phyloP scores from a whole-genome alignment of 176 grass and related monocot genomes.

The Canna indica region DNA sequence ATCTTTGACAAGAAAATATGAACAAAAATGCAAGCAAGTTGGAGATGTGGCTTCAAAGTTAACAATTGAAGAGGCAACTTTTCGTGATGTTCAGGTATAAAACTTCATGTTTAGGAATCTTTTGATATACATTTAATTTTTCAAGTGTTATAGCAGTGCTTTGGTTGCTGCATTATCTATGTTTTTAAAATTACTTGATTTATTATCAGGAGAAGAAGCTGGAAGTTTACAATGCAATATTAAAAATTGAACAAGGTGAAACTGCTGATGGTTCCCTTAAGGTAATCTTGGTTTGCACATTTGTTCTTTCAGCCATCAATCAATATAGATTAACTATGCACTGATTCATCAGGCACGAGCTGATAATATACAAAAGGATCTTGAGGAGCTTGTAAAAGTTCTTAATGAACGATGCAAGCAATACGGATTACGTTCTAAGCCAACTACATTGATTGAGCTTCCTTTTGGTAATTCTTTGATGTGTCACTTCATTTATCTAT shows the following conservation, averaged over 20 bases:
- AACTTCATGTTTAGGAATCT: not conserved
- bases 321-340: not conserved
- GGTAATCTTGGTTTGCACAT: conserved; percentile 28
- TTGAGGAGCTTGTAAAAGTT: conserved; percentile 67
- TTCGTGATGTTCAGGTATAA: conserved; percentile 82
- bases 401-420: conserved; percentile 90
- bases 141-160: not conserved
- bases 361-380: conserved; percentile 73
- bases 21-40: conserved; percentile 86
- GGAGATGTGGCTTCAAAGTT: conserved; percentile 89
- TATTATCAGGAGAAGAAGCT: conserved; percentile 76
- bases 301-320: not conserved
- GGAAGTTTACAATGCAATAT: conserved; percentile 81
- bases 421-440: conserved; percentile 92
- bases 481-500: not conserved
- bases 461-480: conserved; percentile 63
- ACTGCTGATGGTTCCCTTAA: conserved; percentile 54
- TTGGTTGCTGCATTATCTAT: not conserved
- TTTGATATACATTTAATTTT: not conserved
- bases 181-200: conserved; percentile 20
- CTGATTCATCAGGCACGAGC: conserved; percentile 49
- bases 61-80: conserved; percentile 95
- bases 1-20: conserved; percentile 75
- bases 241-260: conserved; percentile 82
- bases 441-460: conserved; percentile 86